A percentile compares a stretch with the other conserved stretches of the same genome.
Evolutionary conservation across 2,329 filamentous ascomycete genomes (phyloP).

Genomic region (Chaetomiaceae sp.): DNA sequence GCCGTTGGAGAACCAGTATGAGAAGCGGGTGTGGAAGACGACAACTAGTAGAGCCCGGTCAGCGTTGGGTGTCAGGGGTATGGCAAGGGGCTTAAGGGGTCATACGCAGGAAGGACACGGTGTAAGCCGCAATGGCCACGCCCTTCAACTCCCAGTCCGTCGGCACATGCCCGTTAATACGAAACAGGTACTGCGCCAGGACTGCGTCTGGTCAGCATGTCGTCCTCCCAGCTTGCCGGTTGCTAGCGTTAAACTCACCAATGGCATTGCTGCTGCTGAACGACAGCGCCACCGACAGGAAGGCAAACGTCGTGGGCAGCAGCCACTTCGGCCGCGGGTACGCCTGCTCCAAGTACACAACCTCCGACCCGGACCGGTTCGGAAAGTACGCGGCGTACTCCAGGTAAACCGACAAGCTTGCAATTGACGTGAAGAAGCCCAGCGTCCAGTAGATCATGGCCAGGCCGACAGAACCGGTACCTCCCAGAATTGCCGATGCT

Average conservation of each 20-base stretch:
- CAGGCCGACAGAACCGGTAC: conserved; percentile 57
- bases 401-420: conserved; percentile 53
- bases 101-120: conserved; percentile 49
- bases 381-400: conserved; percentile 61
- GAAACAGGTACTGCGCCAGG: conserved; percentile 56
- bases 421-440: conserved; percentile 52
- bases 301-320: conserved; percentile 58
- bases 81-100: conserved; percentile 16
- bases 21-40: conserved; percentile 46
- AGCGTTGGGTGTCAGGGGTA: background rate
- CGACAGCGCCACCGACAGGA: conserved; percentile 56
- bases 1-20: conserved; percentile 45
- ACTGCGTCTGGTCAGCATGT: conserved; percentile 33
- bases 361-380: conserved; percentile 58
- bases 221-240: background rate
- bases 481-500: conserved; percentile 53
- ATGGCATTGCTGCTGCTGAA: conserved; percentile 62
- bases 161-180: conserved; percentile 43
- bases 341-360: conserved; percentile 63
- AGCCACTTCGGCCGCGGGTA: conserved; percentile 59
- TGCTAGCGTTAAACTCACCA: conserved; percentile 29
- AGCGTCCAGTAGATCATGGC: conserved; percentile 59
- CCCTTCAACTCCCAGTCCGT: conserved; percentile 61
- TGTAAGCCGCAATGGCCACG: conserved; percentile 59
- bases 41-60: conserved; percentile 26